Conservation (phyloP, 257 asterid genomes). For the Fraxinus anomala region DNA sequence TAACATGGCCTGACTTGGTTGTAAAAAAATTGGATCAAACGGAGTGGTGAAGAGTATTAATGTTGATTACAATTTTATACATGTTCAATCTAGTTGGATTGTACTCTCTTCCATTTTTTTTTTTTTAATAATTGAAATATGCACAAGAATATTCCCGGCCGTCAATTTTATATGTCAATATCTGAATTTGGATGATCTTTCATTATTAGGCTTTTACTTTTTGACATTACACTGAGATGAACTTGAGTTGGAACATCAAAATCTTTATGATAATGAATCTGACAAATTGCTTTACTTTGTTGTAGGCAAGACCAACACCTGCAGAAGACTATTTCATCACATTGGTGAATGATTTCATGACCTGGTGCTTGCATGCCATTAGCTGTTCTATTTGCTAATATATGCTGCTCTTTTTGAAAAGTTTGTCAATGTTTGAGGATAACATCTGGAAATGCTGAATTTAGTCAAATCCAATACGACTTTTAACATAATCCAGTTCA, state of each 20-base stretch:
- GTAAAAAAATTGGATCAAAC: not conserved
- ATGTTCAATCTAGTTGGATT: not conserved
- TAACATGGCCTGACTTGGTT: not conserved
- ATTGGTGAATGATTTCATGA: constrained; percentile 1
- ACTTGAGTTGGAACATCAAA: not conserved
- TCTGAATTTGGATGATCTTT: not conserved
- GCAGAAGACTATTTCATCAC: constrained; percentile 10
- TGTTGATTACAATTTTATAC: not conserved
- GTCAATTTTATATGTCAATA: not conserved
- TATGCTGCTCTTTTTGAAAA: not conserved
- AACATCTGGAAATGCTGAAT: constrained; percentile 35
- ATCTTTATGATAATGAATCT: not conserved
- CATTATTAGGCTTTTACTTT: not conserved
- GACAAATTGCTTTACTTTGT: not conserved
- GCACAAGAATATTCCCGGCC: not conserved
- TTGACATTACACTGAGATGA: not conserved
- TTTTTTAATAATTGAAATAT: not conserved
- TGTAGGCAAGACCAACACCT: constrained; percentile 17
- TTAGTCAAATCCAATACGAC: constrained; percentile 24
- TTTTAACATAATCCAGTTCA: constrained; percentile 17
- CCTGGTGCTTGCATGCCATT: not conserved
- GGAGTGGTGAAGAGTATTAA: not conserved
- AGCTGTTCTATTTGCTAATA: not conserved
- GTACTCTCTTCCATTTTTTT: not conserved
- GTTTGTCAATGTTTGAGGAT: constrained; percentile 4